Base-by-base conservation (phyloP, 2,329 filamentous ascomycete genomes). In the Phoma herbarum region DNA sequence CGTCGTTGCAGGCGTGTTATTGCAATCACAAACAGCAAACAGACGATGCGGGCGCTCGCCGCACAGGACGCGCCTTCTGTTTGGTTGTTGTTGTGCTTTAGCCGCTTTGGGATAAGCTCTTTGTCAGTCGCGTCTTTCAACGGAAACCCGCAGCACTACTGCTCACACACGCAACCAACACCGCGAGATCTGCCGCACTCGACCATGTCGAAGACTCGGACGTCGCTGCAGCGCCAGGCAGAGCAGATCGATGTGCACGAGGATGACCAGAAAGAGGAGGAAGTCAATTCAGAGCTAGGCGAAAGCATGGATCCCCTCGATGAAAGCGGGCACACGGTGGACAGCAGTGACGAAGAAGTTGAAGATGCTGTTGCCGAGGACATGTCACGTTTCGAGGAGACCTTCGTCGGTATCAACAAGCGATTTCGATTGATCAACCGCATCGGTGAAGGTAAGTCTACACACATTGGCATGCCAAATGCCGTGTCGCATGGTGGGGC, bases 351-450 rank as follows among this genome's bases (percentile, higher is more conserved):
- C 23, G 87, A 91, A 49, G 83, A 85, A 25, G 83, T 92, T 35
- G 90, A 93, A 66, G 81, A 85, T 20, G 81, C 80, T 6, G 91
- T 97, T 14, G 85, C 88, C 61, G 88, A 93, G 52, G 95, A 99
- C 76, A 99, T 99, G 86, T 86, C 88, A 51, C 91, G 88, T 66
- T 87, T 99, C 57, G 89, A 94, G 68, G 83, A 87, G 52, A 90
- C 88, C 31, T 97, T 98, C 75, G 88, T 88, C 35, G 91, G 90
- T 50, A 96, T 98, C 75, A 90, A 86, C 65, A 85, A 91, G 69
- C 88, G 89, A 57, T 99, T 94, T 78, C 89, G 93, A 52, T 80
- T 99, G 53, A 95, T 99, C 75, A 97, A 97, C 79, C 90, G 94
- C 62, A 99, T 99, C 72, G 95, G 95, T 72, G 95, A 99, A 85